phyloP scores from a whole-genome alignment of 495 filamentous ascomycete species.

The Talaromyces nanjingensis region DNA sequence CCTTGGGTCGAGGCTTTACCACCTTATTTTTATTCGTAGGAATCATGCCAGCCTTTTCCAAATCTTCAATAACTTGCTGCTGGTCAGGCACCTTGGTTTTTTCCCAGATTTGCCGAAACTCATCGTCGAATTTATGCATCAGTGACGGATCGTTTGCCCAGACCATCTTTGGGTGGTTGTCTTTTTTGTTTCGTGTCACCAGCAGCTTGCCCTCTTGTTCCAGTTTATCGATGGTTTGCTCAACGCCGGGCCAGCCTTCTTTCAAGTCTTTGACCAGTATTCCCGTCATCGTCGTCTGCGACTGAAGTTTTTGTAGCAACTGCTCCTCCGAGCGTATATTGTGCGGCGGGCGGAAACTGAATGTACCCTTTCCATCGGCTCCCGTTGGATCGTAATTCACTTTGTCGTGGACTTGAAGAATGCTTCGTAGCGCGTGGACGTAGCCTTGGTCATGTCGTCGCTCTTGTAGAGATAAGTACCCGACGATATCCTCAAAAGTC shows the following conservation, averaged over 20 bases:
- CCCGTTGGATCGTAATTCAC: constrained; percentile 62
- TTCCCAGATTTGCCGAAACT: constrained; percentile 78
- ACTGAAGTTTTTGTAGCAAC: constrained; percentile 72
- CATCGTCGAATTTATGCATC: constrained; percentile 65
- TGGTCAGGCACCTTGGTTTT: constrained; percentile 68
- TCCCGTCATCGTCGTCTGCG: constrained; percentile 71
- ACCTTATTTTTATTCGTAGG: constrained; percentile 69
- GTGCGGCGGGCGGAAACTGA: constrained; percentile 69
- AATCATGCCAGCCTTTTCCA: constrained; percentile 66
- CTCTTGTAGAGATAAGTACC: constrained; percentile 64
- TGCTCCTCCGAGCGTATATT: constrained; percentile 67
- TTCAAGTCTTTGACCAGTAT: constrained; percentile 81
- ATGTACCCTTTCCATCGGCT: constrained; percentile 57
- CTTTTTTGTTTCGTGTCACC: constrained; percentile 87
- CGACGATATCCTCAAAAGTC: constrained; percentile 63
- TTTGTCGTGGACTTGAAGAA: constrained; percentile 50
- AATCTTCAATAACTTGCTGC: constrained; percentile 67
- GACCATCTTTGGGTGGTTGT: constrained; percentile 74
- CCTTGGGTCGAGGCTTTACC: constrained; percentile 48
- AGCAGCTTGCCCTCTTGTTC: constrained; percentile 74
- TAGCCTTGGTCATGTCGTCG: constrained; percentile 38
- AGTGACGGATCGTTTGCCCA: constrained; percentile 83
- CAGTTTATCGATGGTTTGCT: constrained; percentile 66
- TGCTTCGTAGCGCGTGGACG: constrained; percentile 35
- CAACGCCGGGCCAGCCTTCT: constrained; percentile 86